Evolutionary conservation across 2,329 filamentous ascomycete species (phyloP), one percentile per base, ranked within the genome.

Genomic region (Colletotrichum sublineola): DNA sequence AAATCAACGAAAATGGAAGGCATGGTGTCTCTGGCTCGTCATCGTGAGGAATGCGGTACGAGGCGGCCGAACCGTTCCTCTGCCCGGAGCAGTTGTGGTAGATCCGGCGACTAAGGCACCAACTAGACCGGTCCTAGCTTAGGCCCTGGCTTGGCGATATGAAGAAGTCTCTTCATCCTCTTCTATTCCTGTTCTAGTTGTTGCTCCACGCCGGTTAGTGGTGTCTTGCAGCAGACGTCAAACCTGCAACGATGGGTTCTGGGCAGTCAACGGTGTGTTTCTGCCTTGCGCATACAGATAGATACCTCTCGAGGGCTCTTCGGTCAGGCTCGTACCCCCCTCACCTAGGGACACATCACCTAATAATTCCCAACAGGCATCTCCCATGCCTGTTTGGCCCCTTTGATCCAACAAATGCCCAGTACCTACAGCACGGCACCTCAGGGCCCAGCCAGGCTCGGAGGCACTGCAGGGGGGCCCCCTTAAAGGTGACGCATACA

Each of bases 301-400:
- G 18, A n/a, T 18, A 18, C 50, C n/a, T 44, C 38, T 44, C 38
- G 24, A 55, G 55, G 31, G 38, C 50, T 56, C 38, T 38, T 18
- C 38, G 12, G 50, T 36, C 33, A 24, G 24, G n/a, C 40, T 63
- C 31, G 20, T n/a, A 40, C 58, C 44, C 53, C 38, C 15, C 31
- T 36, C 31, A 20, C 55, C n/a, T 29, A 55, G 20, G 58, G 46
- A 68, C 58, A 68, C 38, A 68, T 68, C 48, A 60, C 55, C 52
- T 55, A 68, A 63, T 46, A n/a, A 71, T 71, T 68, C 46, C 33
- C 57, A 55, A 71, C 65, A 63, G 68, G 58, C 69, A 60, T 63
- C 65, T 63, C 56, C 69, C 57, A 46, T 48, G 58, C 29, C 29
- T 11, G 20, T 12, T 18, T 56, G 24, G 29, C 53, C 64, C 68